Percentiles rank a stretch among this genome's conserved stretches.
Conservation (phyloP, 352 stramenopile genomes). For the Phytopythium delawarense region DNA sequence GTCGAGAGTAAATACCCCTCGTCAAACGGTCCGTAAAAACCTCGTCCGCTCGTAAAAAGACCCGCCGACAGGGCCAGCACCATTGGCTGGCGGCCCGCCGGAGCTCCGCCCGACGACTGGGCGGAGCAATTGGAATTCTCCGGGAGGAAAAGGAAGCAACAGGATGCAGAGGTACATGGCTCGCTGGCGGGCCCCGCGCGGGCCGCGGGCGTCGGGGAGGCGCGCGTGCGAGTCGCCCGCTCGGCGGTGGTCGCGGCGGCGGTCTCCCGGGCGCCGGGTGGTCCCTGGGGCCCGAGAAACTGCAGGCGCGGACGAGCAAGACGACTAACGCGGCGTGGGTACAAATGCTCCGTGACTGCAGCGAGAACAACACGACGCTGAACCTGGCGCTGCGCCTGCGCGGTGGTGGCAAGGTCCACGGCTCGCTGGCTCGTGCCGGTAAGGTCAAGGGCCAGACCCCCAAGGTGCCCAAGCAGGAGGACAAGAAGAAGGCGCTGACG, state of each 20-base stretch:
- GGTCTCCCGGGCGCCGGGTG: not conserved
- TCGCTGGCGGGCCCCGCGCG: not conserved
- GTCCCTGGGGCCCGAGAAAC: not conserved
- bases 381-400: conserved; percentile 95
- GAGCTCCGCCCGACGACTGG: not conserved
- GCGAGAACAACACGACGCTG: conserved; percentile 95
- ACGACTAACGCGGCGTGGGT: conserved; percentile 4
- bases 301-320: not conserved
- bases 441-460: conserved; percentile 99
- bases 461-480: conserved; percentile 99
- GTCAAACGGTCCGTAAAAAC: not conserved
- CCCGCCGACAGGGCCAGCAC: not conserved
- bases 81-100: conserved; percentile 17
- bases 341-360: conserved; percentile 40
- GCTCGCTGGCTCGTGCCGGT: conserved; percentile 99
- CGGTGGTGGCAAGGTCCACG: conserved; percentile 98
- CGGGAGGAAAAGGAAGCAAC: conserved; percentile 52
- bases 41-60: not conserved
- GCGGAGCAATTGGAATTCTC: conserved; percentile 52
- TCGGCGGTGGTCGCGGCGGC: not conserved
- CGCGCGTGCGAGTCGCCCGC: not conserved
- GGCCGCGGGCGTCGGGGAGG: not conserved
- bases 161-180: conserved; percentile 51
- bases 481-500: conserved; percentile 96
- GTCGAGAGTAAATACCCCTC: not conserved